phyloP scores from a whole-genome alignment of 495 filamentous ascomycete species.

The Penicillium coffeae region DNA sequence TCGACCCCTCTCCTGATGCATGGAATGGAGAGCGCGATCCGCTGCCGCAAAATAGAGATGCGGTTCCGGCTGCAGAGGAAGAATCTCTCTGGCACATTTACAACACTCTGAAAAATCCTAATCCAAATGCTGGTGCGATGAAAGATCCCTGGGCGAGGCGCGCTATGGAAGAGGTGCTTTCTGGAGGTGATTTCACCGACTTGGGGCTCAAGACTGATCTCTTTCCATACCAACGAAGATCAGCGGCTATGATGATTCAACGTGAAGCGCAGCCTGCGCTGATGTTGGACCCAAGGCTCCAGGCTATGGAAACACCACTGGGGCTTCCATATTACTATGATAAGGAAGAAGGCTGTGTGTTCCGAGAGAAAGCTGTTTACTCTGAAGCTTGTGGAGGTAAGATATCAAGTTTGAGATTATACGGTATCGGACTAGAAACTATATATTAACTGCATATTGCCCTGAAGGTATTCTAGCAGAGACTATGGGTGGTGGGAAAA shows the following conservation, averaged over 20 bases:
- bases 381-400: constrained; percentile 70
- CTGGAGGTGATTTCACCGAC: constrained; percentile 33
- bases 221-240: constrained; percentile 76
- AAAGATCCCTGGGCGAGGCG: constrained; percentile 51
- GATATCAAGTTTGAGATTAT: too few relatives aligned
- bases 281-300: constrained; percentile 71
- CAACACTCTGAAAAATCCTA: constrained; percentile 75
- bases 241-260: constrained; percentile 82
- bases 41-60: constrained; percentile 1
- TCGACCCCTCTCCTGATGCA: constrained; percentile 53
- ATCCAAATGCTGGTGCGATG: constrained; percentile 51
- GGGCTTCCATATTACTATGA: constrained; percentile 70
- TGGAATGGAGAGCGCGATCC: constrained; percentile 50
- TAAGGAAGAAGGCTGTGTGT: constrained; percentile 53
- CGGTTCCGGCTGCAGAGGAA: constrained; percentile 33
- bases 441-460: too few relatives aligned
- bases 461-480: constrained; percentile 39
- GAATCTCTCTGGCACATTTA: constrained; percentile 78
- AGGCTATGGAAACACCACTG: constrained; percentile 50
- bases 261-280: constrained; percentile 64
- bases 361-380: constrained; percentile 64
- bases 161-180: constrained; percentile 61
- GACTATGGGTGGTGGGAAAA: constrained; percentile 81
- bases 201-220: constrained; percentile 63
- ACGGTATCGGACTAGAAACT: too few relatives aligned